phyloP scores from a whole-genome alignment of 2,329 filamentous ascomycete species.

The Fusarium sp. region DNA sequence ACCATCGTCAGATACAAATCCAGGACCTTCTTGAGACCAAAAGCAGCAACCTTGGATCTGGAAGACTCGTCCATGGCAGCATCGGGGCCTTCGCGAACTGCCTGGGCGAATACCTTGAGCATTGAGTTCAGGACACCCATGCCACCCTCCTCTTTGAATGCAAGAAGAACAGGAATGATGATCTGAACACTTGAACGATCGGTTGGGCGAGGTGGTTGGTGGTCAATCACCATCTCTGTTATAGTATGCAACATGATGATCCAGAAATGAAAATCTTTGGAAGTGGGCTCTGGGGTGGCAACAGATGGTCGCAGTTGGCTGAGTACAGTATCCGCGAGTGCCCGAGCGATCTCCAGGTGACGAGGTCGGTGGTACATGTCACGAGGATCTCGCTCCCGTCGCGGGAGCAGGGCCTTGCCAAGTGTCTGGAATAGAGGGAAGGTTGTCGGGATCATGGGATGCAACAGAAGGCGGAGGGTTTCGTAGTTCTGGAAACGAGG shows the following conservation, averaged over 20 bases:
- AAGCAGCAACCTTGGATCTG: slow-evolving; percentile 65
- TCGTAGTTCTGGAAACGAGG: slow-evolving; percentile 80
- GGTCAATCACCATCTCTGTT: slow-evolving; percentile 83
- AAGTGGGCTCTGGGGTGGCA: slow-evolving; percentile 62
- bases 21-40: slow-evolving; percentile 85
- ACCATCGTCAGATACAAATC: slow-evolving; percentile 84
- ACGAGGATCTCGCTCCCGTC: slow-evolving; percentile 70
- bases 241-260: slow-evolving; percentile 85
- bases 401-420: slow-evolving; percentile 84
- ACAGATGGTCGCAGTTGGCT: slow-evolving; percentile 72
- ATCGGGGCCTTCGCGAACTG: slow-evolving; percentile 50
- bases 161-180: slow-evolving; percentile 83
- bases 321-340: slow-evolving; percentile 80
- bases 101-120: slow-evolving; percentile 73
- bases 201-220: slow-evolving; percentile 61
- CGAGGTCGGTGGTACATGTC: slow-evolving; percentile 72
- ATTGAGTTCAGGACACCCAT: slow-evolving; percentile 81
- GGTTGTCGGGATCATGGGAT: slow-evolving; percentile 83
- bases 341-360: slow-evolving; percentile 71
- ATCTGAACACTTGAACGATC: slow-evolving; percentile 68
- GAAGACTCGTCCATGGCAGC: slow-evolving; percentile 65
- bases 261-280: slow-evolving; percentile 83
- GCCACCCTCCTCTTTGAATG: slow-evolving; percentile 87
- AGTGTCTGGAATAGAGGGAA: slow-evolving; percentile 88
- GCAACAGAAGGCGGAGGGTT: slow-evolving; percentile 81